A percentile compares a stretch with the other conserved stretches of the same genome.
phyloP scores from a whole-genome alignment of 2,329 filamentous ascomycete genomes.

The Lachnellula subtilissima region DNA sequence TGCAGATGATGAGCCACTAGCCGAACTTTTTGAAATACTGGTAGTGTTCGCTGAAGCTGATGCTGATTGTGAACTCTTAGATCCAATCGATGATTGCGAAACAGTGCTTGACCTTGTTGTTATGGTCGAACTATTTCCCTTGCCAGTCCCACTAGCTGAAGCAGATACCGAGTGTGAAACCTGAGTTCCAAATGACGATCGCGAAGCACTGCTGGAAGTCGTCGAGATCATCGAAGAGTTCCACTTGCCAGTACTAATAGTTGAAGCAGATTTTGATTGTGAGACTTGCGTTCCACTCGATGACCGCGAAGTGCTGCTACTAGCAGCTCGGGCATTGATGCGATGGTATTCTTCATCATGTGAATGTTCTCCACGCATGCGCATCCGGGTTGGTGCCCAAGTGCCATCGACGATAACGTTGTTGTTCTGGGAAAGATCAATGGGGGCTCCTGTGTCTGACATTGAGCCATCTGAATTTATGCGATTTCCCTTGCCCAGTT shows the following conservation, averaged over 20 bases:
- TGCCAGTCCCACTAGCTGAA: too few relatives aligned
- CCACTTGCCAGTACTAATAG: background rate
- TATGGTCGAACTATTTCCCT: too few relatives aligned
- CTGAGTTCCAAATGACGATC: too few relatives aligned
- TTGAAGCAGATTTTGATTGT: background rate
- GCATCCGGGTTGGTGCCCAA: background rate
- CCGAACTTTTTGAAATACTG: background rate
- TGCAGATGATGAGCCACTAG: background rate
- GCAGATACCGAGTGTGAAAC: too few relatives aligned
- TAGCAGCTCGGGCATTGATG: background rate
- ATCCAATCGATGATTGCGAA: background rate
- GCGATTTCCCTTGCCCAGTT: background rate
- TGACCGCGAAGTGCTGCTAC: too few relatives aligned
- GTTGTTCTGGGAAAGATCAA: background rate
- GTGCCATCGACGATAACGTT: background rate
- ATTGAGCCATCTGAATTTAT: background rate
- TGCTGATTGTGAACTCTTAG: too few relatives aligned
- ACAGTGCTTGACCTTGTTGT: too few relatives aligned
- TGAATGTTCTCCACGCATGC: background rate
- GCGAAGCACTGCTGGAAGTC: background rate
- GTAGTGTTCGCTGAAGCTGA: background rate
- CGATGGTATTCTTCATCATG: background rate
- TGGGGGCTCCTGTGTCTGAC: background rate
- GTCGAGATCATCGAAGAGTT: background rate
- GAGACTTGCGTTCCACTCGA: background rate